phyloP scores from a whole-genome alignment of 305 asterid genomes.

The Rubia peregrina region DNA sequence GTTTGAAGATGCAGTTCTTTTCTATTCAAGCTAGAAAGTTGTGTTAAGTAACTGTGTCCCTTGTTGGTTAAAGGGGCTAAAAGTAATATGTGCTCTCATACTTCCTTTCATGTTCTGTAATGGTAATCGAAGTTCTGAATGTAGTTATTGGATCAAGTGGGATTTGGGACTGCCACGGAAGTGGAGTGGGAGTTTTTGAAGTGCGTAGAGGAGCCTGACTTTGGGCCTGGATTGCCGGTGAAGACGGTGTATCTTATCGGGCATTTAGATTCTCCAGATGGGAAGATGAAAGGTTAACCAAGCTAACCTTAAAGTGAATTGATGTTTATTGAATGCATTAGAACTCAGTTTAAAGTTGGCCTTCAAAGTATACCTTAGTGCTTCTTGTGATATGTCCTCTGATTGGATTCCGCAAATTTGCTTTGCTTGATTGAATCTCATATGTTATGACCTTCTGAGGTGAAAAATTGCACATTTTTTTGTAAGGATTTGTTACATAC shows the following conservation, averaged over 20 bases:
- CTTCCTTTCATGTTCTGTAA: not conserved
- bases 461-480: not conserved
- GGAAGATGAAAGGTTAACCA: slow-evolving; percentile 48
- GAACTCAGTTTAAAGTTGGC: not conserved
- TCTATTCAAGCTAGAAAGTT: not conserved
- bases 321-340: not conserved
- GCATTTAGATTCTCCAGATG: slow-evolving; percentile 30
- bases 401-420: not conserved
- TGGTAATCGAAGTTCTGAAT: slow-evolving; percentile 17
- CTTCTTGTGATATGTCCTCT: not conserved
- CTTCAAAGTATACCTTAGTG: not conserved
- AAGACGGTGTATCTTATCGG: slow-evolving; percentile 58
- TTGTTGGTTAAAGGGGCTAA: not conserved
- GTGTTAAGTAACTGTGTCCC: not conserved
- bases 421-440: not conserved
- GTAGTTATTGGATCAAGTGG: slow-evolving; percentile 56
- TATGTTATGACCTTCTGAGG: not conserved
- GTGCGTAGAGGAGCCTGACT: slow-evolving; percentile 71
- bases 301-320: not conserved
- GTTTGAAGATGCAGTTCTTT: not conserved
- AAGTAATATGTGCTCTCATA: not conserved
- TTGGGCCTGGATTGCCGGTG: slow-evolving; percentile 68
- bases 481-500: slow-evolving; percentile 13
- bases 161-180: slow-evolving; percentile 31
- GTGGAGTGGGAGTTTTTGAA: slow-evolving; percentile 57